Conservation (phyloP, 495 filamentous ascomycete species). For the Xylaria intraflava region DNA sequence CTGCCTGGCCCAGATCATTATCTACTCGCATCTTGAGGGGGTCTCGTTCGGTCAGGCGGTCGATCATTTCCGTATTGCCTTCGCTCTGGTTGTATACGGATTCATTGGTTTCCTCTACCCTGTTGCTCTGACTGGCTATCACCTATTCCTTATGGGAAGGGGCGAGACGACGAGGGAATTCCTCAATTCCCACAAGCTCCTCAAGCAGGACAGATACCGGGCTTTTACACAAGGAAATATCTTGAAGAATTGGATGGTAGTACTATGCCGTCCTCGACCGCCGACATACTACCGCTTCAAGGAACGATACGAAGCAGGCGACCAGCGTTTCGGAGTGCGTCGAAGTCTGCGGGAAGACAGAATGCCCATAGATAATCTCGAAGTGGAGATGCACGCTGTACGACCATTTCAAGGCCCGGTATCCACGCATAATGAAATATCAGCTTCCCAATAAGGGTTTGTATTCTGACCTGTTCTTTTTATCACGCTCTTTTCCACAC, state of each 20-base stretch:
- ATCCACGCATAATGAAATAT: neutral
- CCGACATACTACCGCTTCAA: slow-evolving; percentile 92
- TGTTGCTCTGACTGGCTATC: slow-evolving; percentile 75
- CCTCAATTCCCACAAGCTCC: slow-evolving; percentile 89
- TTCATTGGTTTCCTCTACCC: slow-evolving; percentile 72
- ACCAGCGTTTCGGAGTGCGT: slow-evolving; percentile 64
- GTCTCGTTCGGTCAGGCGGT: slow-evolving; percentile 63
- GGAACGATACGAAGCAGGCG: slow-evolving; percentile 64
- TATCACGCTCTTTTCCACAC: neutral
- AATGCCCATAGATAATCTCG: slow-evolving; percentile 11
- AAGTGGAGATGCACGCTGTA: slow-evolving; percentile 43
- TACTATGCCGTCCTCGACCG: slow-evolving; percentile 74
- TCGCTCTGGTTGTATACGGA: slow-evolving; percentile 83
- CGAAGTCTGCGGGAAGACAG: slow-evolving; percentile 12
- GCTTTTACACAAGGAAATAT: slow-evolving; percentile 78
- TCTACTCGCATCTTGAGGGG: slow-evolving; percentile 54
- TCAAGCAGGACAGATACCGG: slow-evolving; percentile 81
- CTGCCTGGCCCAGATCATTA: slow-evolving; percentile 69
- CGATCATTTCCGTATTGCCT: slow-evolving; percentile 65
- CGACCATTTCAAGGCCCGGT: slow-evolving; percentile 30
- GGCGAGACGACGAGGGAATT: slow-evolving; percentile 96
- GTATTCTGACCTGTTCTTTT: neutral
- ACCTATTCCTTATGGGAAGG: slow-evolving; percentile 79
- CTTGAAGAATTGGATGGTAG: slow-evolving; percentile 72
- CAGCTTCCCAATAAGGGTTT: neutral